phyloP scores from a whole-genome alignment of 345 rosid genomes.

The Brassica napus region Da-Ae NC_063434.1:4417501-4418000 shows the following conservation, averaged over 20 bases:
- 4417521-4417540: neutral
- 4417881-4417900: too few species aligned
- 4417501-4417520: slow-evolving; percentile 1
- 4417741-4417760: neutral
- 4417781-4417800: neutral
- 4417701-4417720: neutral
- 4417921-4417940: too few species aligned
- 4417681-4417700: neutral
- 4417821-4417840: too few species aligned
- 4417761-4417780: neutral
- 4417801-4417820: neutral
- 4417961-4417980: too few species aligned
- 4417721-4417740: neutral
- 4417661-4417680: neutral
- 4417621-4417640: neutral
- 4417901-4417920: too few species aligned
- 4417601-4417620: neutral
- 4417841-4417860: too few species aligned
- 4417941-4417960: too few species aligned
- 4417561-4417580: slow-evolving; percentile 20
- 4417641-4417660: slow-evolving; percentile 1
- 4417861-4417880: too few species aligned
- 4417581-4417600: slow-evolving; percentile 24
- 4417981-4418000: too few species aligned
- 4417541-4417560: slow-evolving; percentile 12